phyloP scores from a whole-genome alignment of 306 rosid genomes.

The Delonix regia region DNA sequence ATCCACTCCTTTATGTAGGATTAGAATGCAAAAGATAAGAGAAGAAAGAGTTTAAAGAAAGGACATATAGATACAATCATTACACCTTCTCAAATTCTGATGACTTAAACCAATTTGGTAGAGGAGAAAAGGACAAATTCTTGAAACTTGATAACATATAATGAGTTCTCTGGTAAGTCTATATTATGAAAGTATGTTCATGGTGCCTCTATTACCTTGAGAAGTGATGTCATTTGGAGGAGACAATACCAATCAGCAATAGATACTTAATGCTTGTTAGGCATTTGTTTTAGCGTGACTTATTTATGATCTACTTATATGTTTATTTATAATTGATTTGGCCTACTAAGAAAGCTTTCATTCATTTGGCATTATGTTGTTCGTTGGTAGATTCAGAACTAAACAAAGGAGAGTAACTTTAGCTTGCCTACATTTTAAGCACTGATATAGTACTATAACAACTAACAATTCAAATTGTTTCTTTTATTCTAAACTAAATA shows the following conservation, averaged over 20 bases:
- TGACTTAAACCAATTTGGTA: neutral
- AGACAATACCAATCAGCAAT: no score
- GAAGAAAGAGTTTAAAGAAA: neutral
- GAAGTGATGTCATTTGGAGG: no score
- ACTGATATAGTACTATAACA: neutral
- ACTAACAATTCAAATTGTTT: slow-evolving; percentile 18
- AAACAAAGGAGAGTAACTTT: neutral
- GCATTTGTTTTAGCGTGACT: no score
- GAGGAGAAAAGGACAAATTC: neutral
- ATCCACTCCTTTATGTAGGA: neutral
- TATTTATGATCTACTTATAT: no score
- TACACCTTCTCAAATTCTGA: neutral
- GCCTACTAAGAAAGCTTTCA: neutral
- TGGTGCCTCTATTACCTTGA: no score
- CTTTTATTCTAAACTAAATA: no score
- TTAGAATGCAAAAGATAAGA: neutral
- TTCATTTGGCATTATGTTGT: neutral
- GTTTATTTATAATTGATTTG: no score
- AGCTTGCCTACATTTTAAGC: neutral
- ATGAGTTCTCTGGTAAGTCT: neutral
- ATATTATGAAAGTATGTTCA: neutral
- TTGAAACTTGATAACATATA: neutral
- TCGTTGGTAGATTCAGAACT: neutral
- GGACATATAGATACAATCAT: neutral
- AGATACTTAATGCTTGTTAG: no score